Percentiles rank a stretch among this genome's conserved stretches.
Evolutionary conservation across 2,329 filamentous ascomycete genomes (phyloP).

Genomic region (Zasmidium citrigriseum): DNA sequence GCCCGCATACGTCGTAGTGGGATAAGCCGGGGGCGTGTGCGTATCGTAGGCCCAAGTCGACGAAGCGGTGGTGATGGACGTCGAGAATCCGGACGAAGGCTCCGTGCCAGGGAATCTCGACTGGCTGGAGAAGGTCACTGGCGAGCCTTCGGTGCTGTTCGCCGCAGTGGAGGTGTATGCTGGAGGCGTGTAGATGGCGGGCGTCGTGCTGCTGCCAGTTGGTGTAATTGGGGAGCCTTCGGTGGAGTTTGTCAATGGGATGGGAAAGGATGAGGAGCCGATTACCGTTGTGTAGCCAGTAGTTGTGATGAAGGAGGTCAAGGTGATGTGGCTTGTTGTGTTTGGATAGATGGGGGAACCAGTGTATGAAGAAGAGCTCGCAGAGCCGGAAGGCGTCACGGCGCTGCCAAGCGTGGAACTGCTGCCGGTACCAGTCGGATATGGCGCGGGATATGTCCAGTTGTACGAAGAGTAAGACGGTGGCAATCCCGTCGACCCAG

Average conservation of each 20-base stretch:
- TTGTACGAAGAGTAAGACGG: conserved; percentile 3
- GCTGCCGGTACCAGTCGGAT: neutral
- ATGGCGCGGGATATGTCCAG: conserved; percentile 3
- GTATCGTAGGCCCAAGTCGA: neutral
- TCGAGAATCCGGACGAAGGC: conserved; percentile 2
- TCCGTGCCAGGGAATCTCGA: neutral
- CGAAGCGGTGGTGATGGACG: neutral
- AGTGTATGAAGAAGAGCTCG: neutral
- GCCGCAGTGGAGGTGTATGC: neutral
- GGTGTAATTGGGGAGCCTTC: conserved; percentile 9
- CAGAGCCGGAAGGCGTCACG: neutral
- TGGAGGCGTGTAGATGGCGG: neutral
- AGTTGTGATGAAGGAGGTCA: neutral
- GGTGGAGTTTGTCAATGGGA: conserved; percentile 1
- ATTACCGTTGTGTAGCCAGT: no score
- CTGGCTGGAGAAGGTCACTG: neutral
- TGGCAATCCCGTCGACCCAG: neutral
- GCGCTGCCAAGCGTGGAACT: neutral
- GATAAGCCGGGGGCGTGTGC: neutral
- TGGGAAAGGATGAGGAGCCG: neutral
- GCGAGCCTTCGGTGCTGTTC: conserved; percentile 1
- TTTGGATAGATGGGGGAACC: neutral
- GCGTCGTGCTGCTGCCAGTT: neutral
- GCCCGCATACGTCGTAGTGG: neutral
- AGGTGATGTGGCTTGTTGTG: neutral